phyloP scores from a whole-genome alignment of 2,329 filamentous ascomycete genomes.

The Monilinia aucupariae region DNA sequence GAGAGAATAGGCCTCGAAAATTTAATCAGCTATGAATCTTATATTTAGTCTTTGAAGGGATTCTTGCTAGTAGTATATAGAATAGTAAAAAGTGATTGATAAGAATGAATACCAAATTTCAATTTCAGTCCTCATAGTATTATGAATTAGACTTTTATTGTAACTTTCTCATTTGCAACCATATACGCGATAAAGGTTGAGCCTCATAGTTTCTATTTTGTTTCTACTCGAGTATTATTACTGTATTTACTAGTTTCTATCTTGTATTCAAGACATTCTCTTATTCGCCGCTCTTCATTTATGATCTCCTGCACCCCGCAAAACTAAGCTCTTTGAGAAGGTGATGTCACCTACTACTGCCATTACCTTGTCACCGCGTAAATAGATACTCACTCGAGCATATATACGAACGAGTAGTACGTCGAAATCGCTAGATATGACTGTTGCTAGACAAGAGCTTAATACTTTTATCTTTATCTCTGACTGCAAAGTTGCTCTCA shows the following conservation, averaged over 20 bases:
- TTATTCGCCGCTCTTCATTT: neutral
- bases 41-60: no score
- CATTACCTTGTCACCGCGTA: neutral
- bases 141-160: no score
- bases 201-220: no score
- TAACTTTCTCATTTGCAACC: no score
- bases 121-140: no score
- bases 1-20: no score
- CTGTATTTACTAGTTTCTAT: neutral
- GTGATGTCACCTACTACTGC: neutral
- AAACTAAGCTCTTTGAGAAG: neutral
- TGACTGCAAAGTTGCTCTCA: neutral
- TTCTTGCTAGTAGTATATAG: no score
- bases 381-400: neutral
- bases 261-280: neutral
- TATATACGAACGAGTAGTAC: neutral
- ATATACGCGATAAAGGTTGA: no score
- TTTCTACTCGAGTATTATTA: no score
- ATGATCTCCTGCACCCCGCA: conserved; percentile 13
- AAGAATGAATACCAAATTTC: no score
- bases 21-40: no score
- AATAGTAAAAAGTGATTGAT: no score
- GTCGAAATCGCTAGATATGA: neutral
- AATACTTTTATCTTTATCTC: neutral
- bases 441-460: neutral